Evolutionary conservation across 331 rosid genomes (phyloP).

Genomic region (Quercus phellos): DNA sequence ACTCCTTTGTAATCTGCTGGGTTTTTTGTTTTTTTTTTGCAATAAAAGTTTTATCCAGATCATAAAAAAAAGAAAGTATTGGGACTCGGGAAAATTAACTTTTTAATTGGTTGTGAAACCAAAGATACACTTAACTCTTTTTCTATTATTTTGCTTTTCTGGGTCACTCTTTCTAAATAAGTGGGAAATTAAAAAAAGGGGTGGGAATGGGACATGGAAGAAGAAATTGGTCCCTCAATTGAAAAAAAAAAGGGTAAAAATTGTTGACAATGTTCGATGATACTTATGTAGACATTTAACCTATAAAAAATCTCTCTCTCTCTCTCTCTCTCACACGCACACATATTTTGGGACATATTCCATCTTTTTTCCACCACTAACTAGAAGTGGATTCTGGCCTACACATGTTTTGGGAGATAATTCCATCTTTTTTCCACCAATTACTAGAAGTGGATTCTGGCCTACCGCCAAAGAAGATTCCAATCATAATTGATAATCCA

Average conservation of each 20-base stretch:
- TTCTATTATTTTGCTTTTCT: neutral
- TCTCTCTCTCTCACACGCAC: neutral
- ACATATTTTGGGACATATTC: constrained; percentile 7
- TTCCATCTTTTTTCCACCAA: constrained; percentile 41
- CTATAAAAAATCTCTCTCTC: neutral
- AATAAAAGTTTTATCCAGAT: too few relatives aligned
- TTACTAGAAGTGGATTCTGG: constrained; percentile 7
- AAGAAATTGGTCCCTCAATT: neutral
- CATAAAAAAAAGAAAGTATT: too few relatives aligned
- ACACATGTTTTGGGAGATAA: constrained; percentile 1
- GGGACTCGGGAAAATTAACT: too few relatives aligned
- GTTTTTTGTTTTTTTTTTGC: too few relatives aligned
- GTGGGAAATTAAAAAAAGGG: neutral
- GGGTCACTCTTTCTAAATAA: neutral
- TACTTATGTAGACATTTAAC: neutral
- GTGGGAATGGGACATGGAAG: neutral
- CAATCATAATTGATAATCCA: neutral
- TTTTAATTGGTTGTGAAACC: neutral
- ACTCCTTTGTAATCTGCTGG: too few relatives aligned
- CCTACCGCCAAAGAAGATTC: constrained; percentile 18
- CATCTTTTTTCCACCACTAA: constrained; percentile 37
- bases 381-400: constrained; percentile 11
- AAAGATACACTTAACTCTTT: neutral
- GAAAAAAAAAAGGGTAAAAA: neutral
- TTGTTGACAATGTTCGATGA: neutral